Base-by-base conservation (phyloP, 106 monocot species). In the Cymbidium sinense region DNA sequence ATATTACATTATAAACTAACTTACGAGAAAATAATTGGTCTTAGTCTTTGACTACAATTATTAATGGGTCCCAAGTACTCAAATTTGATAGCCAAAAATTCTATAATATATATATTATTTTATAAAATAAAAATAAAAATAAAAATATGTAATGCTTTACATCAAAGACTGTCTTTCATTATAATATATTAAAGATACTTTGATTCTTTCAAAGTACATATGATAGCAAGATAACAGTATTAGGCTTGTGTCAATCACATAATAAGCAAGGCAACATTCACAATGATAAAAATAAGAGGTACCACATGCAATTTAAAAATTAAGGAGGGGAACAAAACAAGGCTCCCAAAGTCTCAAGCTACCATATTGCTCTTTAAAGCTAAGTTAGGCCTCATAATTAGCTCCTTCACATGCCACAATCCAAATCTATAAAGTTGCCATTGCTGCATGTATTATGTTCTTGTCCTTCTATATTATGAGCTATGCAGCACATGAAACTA, bases 161-260 rank as follows among this genome's bases (percentile, higher is more conserved):
- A 67, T 9, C 33, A 33, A 67, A 3, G 67, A 67, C 33, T 2
- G 10, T 67, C 30, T 21, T 33, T 15, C 67, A 12, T 18, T 31
- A 71, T 27, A 12, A 34, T 0, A 0, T 37, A 37, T 2, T 10
- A 20, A 71, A 17, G 20, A 34, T 2, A 71, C 11, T 71, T 71
- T 71, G 20, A 71, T 71, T 20, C 8, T 21, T 18, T 19, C 28
- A 31, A 71, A 71, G 71, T 37, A 19, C 71, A 71, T 2, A 35
- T 13, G 34, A 37, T 31, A 4, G 21, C 17, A 34, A 37, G 37
- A 37, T 71, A n/a, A 71, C 20, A 33, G 37, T 71, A 20, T 71
- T 71, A 34, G 71, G n/a, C 31, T 71, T 9, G 20, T 37, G 71
- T 37, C 71, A 71, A 71, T 71, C 17, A 37, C 18, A 71, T 71